These are phyloP conservation scores for Leptodermis oblonga DNA, from an alignment of 257 asterid genomes.

Conservation along the genomic window DNA sequence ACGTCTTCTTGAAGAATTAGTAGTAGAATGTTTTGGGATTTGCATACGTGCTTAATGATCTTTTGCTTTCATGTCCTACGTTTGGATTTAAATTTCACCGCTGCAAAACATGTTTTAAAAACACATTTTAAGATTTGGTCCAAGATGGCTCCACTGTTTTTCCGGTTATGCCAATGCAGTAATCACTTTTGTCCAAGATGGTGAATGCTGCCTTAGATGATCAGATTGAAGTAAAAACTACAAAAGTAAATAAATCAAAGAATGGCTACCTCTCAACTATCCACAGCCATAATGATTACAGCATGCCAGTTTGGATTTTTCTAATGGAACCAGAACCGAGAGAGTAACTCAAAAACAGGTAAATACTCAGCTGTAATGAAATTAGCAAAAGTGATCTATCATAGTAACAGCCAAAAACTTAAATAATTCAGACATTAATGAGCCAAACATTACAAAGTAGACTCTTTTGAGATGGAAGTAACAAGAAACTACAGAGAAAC, in stretches of 20 bases:
- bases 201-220: too few species aligned
- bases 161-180: too few species aligned
- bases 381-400: not conserved
- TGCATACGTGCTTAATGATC: too few species aligned
- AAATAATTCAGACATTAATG: conserved; percentile 1
- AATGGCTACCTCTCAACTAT: not conserved
- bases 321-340: too few species aligned
- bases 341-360: conserved; percentile 48
- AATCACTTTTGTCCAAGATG: conserved; percentile 2
- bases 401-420: not conserved
- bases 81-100: too few species aligned
- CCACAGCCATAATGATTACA: not conserved
- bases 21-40: too few species aligned
- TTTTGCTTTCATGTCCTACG: too few species aligned
- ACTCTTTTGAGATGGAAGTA: not conserved
- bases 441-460: not conserved
- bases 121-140: too few species aligned
- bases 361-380: not conserved
- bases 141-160: too few species aligned
- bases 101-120: too few species aligned
- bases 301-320: conserved; percentile 6
- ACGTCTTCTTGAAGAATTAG: too few species aligned
- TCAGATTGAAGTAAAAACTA: not conserved
- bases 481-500: too few species aligned
- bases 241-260: not conserved